phyloP scores from a whole-genome alignment of 2,329 filamentous ascomycete species.

The Aspergillus sp. region DNA sequence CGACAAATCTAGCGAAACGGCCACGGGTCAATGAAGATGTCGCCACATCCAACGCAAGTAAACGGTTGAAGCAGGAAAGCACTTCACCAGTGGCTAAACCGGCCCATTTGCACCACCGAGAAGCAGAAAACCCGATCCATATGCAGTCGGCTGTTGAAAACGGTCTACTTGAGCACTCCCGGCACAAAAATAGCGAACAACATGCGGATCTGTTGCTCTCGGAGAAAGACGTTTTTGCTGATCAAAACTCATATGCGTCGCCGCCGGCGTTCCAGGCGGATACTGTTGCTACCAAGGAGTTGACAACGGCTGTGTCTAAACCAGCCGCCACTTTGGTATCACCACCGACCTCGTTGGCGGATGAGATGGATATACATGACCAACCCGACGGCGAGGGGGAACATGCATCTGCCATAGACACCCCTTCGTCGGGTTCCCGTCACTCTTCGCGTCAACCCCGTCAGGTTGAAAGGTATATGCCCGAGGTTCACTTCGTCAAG shows the following conservation, averaged over 20 bases:
- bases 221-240: constrained; percentile 22
- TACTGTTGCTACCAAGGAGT: constrained; percentile 29
- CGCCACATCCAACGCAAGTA: constrained; percentile 22
- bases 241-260: constrained; percentile 36
- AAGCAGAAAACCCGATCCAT: constrained; percentile 18
- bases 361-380: constrained; percentile 40
- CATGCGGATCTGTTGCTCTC: constrained; percentile 15
- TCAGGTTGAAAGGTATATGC: constrained; percentile 40
- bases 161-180: background rate
- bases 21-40: constrained; percentile 47
- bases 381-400: constrained; percentile 34
- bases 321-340: constrained; percentile 43
- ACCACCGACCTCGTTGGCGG: constrained; percentile 45
- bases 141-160: constrained; percentile 14
- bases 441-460: constrained; percentile 48
- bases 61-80: constrained; percentile 38
- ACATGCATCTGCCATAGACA: constrained; percentile 28
- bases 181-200: constrained; percentile 11
- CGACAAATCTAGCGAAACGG: constrained; percentile 56
- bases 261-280: constrained; percentile 39
- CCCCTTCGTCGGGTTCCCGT: constrained; percentile 43
- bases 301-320: constrained; percentile 29
- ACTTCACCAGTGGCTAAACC: constrained; percentile 27
- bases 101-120: constrained; percentile 20
- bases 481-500: constrained; percentile 31